These are phyloP conservation scores for Pyrrhoderma noxium DNA, from an alignment of 1,284 basidiomycete genomes.

Conservation along the genomic window DNA sequence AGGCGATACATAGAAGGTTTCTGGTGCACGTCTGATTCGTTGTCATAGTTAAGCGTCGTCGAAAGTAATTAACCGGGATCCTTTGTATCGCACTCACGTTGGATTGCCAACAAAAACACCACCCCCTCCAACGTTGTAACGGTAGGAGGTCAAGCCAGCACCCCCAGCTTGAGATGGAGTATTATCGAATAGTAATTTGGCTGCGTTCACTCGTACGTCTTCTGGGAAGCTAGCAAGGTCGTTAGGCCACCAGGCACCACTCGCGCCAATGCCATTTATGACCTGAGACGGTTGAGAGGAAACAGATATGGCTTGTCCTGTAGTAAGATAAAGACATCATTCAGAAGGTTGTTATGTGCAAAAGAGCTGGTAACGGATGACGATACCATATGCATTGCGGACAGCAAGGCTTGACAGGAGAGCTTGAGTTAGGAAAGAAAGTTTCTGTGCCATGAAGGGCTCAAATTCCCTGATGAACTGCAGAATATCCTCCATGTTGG, in stretches of 20 bases:
- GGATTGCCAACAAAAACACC: slow-evolving; percentile 21
- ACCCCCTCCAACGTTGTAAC: slow-evolving; percentile 25
- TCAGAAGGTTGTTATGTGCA: background rate
- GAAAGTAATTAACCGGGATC: background rate
- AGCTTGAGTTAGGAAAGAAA: too few species aligned
- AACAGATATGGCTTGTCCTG: slow-evolving; percentile 15
- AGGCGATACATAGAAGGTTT: slow-evolving; percentile 23
- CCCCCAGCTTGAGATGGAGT: slow-evolving; percentile 12
- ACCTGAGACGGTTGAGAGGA: slow-evolving; percentile 20
- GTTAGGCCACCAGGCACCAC: slow-evolving; percentile 24
- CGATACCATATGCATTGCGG: too few species aligned
- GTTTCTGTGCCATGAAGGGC: too few species aligned
- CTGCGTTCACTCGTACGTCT: slow-evolving; percentile 15
- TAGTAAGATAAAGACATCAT: background rate
- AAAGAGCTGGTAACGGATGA: too few species aligned
- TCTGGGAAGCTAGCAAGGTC: slow-evolving; percentile 22
- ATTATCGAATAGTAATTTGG: slow-evolving; percentile 20
- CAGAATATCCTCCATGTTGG: too few species aligned
- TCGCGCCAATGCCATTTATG: slow-evolving; percentile 24
- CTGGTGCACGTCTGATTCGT: slow-evolving; percentile 20
- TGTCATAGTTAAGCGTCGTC: background rate
- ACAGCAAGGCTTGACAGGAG: too few species aligned
- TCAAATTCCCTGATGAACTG: too few species aligned
- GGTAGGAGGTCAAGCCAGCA: slow-evolving; percentile 23
- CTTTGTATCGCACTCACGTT: slow-evolving; percentile 13